Evolutionary conservation across 2,329 filamentous ascomycete genomes (phyloP), one percentile per base, ranked within the genome.

Genomic region (Nemania abortiva): DNA sequence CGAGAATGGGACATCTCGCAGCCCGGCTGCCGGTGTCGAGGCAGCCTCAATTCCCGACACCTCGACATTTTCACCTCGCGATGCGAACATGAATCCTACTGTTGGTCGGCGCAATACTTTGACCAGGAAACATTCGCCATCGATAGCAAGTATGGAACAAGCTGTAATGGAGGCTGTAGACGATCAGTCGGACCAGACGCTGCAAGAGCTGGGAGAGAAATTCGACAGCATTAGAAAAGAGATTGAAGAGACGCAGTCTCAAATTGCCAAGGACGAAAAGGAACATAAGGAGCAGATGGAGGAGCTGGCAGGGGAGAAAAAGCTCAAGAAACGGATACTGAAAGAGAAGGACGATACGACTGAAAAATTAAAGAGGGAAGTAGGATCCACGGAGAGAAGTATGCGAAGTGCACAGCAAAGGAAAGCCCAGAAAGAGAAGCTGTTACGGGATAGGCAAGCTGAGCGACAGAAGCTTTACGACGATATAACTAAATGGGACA

Each of bases 341-440:
- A 96, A 93, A 78, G 93, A 97, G 77, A 97, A 97, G 79, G 95
- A 98, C 72, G 94, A 97, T 76, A 92, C 91, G 59, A 98, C 94
- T 57, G 90, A 93, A 53, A 94, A 94, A 77, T 82, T 98, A 63
- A 93, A 92, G 76, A 91, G 91, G 70, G 91, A 95, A 77, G 90
- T 97, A 62, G 91, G 93, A 61, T 89, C 88, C 54, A 89, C 95
- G 6, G 94, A 97, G 79, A 90, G 93, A 62, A 86, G 92, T 72
- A 97, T 97, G 83, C 90, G 94, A 56, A 87, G 90, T 4, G 91
- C 93, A 0, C 92, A 97, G 77, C 92, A 91, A 71, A 91, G 92
- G 69, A 92, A 91, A 74, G 86, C 88, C 0, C 93, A 95, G 76
- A 92, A 93, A 76, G 93, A 98, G 77, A 90, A 90, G 74, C 76